Percentiles rank a stretch among this genome's conserved stretches.
Evolutionary conservation across 2,329 filamentous ascomycete species (phyloP).

Genomic region (Biscogniauxia sp.): DNA sequence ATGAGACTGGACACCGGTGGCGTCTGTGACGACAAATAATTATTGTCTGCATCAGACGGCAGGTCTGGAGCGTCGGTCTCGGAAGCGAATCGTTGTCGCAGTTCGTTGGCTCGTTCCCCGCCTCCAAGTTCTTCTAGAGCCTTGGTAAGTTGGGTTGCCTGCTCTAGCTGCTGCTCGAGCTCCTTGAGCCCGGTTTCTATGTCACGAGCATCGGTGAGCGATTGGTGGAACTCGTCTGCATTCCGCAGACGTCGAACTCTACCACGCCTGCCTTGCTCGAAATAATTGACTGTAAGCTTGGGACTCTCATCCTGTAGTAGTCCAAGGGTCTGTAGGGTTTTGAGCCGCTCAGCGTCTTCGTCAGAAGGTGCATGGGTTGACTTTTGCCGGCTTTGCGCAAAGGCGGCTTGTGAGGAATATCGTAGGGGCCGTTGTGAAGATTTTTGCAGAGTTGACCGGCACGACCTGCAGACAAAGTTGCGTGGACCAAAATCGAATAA

Average conservation of each 20-base stretch:
- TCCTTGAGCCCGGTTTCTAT: constrained; percentile 37
- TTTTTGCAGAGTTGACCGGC: constrained; percentile 25
- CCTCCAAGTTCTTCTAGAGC: constrained; percentile 28
- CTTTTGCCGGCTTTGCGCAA: constrained; percentile 12
- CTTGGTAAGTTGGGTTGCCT: constrained; percentile 24
- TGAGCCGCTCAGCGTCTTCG: constrained; percentile 29
- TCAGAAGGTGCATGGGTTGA: constrained; percentile 18
- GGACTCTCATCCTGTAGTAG: constrained; percentile 22
- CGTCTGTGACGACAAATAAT: constrained; percentile 10
- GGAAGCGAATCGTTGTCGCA: constrained; percentile 25
- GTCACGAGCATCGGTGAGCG: constrained; percentile 37
- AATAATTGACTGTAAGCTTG: constrained; percentile 41
- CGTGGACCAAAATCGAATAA: constrained; percentile 25
- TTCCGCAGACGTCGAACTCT: constrained; percentile 37
- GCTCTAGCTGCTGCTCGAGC: constrained; percentile 37
- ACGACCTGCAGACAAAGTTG: constrained; percentile 33
- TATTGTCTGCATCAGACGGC: constrained; percentile 4
- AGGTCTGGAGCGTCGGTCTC: constrained; percentile 1
- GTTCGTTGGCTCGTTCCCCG: constrained; percentile 30
- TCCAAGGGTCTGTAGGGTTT: constrained; percentile 27
- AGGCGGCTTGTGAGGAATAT: constrained; percentile 22
- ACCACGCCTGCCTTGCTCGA: constrained; percentile 44
- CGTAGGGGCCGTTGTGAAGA: constrained; percentile 26
- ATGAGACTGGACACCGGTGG: background rate
- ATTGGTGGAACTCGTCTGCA: constrained; percentile 41